Evolutionary conservation across 495 filamentous ascomycete genomes (phyloP), one percentile per base, ranked within the genome.

Genomic region (Chaetomium cochliodes): DNA sequence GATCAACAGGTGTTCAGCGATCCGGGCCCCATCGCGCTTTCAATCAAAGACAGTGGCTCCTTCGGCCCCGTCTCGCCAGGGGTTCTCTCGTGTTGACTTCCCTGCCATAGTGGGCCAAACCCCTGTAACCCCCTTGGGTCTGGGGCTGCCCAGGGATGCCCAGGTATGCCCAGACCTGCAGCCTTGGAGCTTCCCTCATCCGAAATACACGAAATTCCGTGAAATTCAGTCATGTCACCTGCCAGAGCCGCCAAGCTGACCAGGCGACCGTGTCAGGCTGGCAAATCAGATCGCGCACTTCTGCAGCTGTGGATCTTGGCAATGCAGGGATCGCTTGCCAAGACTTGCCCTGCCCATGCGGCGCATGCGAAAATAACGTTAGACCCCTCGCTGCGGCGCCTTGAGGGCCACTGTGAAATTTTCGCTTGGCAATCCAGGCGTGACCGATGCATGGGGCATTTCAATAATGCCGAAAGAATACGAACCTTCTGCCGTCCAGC

Each of bases 221-320:
- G 52, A 63, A 50, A 46, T 47, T 58, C 54, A 64, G n/a, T 37
- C 9, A 62, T 61, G 42, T 62, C 64, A 62, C 58, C 64, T 66
- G 57, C 51, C 64, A 58, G 33, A 47, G 26, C 22, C 28, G 51
- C 58, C 33, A 16, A 51, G 41, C 30, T 39, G 33, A 25, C 13
- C 37, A 50, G 52, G 15, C 16, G 20, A 33, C 50, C n/a, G 47
- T 23, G 46, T 15, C 30, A 12, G 26, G 16, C 42, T 9, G 23
- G 33, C 64, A 60, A 63, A 67, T 63, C 59, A 15, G 5, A 12
- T 22, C 25, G 22, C 41, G 26, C 16, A 0, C n/a, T 20, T 49
- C 20, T 25, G 50, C 26, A 37, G 15, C 30, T 37, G 60, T 16
- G 3, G n/a, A 22, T 0, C 37, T 15, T 42, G 49, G 22, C 22